A percentile compares a stretch with the other conserved stretches of the same genome.
phyloP scores from a whole-genome alignment of 768 basidiomycete species.

The Boletus edulis region DNA sequence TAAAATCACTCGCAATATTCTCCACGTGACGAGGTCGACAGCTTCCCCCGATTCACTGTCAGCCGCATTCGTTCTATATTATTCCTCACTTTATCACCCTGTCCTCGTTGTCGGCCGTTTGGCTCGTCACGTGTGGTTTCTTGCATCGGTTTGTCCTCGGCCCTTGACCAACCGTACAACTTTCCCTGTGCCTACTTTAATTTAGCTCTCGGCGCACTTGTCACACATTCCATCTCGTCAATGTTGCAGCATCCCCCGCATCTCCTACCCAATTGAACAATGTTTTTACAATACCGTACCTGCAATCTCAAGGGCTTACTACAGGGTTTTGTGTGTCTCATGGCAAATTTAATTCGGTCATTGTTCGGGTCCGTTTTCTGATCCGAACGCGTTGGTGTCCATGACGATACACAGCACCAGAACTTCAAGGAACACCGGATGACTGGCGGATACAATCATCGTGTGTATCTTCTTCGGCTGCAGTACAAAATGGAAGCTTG shows the following conservation, averaged over 20 bases:
- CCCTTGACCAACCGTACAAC: conserved; percentile 25
- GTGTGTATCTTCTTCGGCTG: no score
- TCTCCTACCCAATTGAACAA: conserved; percentile 38
- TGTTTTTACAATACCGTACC: conserved; percentile 37
- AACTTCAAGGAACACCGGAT: background rate
- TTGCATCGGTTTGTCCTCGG: conserved; percentile 29
- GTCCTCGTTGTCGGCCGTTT: conserved; percentile 36
- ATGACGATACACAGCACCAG: conserved; percentile 17
- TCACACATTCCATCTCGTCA: conserved; percentile 34
- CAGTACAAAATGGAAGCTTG: no score
- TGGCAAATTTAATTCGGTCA: conserved; percentile 5
- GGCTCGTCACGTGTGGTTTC: conserved; percentile 34
- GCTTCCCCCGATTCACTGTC: conserved; percentile 43
- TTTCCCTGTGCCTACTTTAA: conserved; percentile 34
- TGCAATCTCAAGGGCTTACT: conserved; percentile 30
- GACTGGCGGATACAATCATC: background rate
- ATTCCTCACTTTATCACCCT: conserved; percentile 80
- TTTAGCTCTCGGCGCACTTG: conserved; percentile 29
- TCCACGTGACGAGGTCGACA: conserved; percentile 55
- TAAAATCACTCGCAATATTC: conserved; percentile 44
- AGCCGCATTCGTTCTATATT: conserved; percentile 67
- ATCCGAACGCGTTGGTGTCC: conserved; percentile 12
- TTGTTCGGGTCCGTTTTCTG: conserved; percentile 5
- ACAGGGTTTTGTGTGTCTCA: conserved; percentile 23
- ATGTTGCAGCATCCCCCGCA: conserved; percentile 46